phyloP scores from a whole-genome alignment of 2,329 filamentous ascomycete genomes.

The Phialophora verrucosa region DNA sequence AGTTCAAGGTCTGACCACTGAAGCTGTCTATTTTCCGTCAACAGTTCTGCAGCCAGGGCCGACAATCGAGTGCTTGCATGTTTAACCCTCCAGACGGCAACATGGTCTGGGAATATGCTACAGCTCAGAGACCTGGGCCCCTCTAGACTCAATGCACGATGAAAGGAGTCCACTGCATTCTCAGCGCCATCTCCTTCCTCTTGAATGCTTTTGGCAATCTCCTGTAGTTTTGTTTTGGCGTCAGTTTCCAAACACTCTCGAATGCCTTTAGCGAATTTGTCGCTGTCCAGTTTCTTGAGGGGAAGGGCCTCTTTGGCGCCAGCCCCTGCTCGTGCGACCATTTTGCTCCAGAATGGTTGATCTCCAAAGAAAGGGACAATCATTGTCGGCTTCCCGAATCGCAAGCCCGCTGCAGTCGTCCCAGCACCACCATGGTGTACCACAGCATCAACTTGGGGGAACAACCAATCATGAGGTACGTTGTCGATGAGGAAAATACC shows the following conservation, averaged over 20 bases:
- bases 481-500: conserved; percentile 46
- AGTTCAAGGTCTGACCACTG: conserved; percentile 57
- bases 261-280: conserved; percentile 48
- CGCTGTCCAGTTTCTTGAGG: conserved; percentile 45
- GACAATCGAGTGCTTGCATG: conserved; percentile 56
- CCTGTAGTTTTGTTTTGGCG: conserved; percentile 42
- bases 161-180: conserved; percentile 51
- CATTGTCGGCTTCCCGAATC: conserved; percentile 46
- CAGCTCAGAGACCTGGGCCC: conserved; percentile 46
- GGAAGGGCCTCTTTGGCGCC: conserved; percentile 49
- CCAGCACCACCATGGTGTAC: conserved; percentile 48
- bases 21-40: conserved; percentile 60
- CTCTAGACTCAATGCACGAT: conserved; percentile 45
- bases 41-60: conserved; percentile 59
- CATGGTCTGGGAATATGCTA: conserved; percentile 50
- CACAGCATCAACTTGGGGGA: conserved; percentile 46
- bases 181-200: conserved; percentile 48
- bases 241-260: conserved; percentile 44
- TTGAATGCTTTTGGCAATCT: conserved; percentile 46
- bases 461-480: conserved; percentile 49
- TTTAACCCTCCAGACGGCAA: conserved; percentile 60
- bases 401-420: conserved; percentile 47
- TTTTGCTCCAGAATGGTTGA: conserved; percentile 55
- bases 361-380: conserved; percentile 54
- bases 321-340: conserved; percentile 51